Base-by-base conservation (phyloP, 164 flowering plant genomes). In the Chimonanthus salicifolius region DNA sequence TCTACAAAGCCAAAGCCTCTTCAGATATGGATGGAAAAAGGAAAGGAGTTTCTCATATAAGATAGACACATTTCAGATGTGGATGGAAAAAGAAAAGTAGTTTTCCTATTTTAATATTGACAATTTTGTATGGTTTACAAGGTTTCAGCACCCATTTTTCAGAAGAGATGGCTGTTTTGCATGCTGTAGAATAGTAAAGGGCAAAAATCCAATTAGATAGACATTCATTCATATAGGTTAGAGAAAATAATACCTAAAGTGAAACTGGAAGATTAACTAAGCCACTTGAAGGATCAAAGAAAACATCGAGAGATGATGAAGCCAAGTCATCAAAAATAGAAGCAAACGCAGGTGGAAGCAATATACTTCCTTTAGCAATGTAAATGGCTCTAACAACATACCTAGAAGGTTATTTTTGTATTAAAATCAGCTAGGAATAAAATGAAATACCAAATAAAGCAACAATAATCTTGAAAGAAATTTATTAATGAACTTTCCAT, bases 261-360 rank as follows among this genome's bases (percentile, higher is more conserved):
- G 67, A 92, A 81, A 67, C 99, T 49, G 92, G 97, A 78, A 92
- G 81, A 87, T 83, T 88, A 72, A 84, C 71, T 67, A 80, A 80
- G 72, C 89, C 94, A 76, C 79, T 83, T 47, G 99, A 90, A 68
- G 99, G 98, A 81, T 95, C 98, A 83, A 92, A 95, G 80, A 92
- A 95, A 69, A 90, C 86, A 85, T 95, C 99, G 48, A 95, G 92
- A 60, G 98, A 92, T n/a, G 99, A 91, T 49, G 97, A 95, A 78
- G 98, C 90, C 67, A 88, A 79, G 79, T 95, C 99, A 82, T 95
- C 98, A 80, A 95, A 95, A 71, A 95, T 84, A 64, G 98, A 95
- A 68, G 92, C 89, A 85, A 95, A 95, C 79, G 88, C 86, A 71
- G 99, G 99, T 47, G 99, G 99, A 72, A 95, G 99, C 77, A 92